Conservation (phyloP, 192 early-diverging fungal species). For the Rhizophlyctis rosea region DNA sequence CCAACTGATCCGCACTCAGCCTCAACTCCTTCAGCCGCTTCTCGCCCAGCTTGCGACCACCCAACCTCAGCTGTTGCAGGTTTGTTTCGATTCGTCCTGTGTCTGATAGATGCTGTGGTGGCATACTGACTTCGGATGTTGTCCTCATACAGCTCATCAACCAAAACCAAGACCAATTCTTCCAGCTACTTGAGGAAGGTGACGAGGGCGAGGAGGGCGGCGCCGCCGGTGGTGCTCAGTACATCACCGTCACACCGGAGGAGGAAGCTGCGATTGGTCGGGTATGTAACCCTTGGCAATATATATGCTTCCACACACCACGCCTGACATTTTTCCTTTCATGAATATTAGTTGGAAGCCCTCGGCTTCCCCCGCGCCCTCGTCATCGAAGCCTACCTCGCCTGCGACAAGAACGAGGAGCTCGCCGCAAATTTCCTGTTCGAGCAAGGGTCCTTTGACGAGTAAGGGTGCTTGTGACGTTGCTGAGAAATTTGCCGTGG, state of each 20-base stretch:
- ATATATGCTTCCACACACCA: not conserved
- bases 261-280: slow-evolving; percentile 88
- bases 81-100: slow-evolving; percentile 1
- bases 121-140: slow-evolving; percentile 1
- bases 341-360: slow-evolving; percentile 59
- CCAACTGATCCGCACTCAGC: slow-evolving; percentile 80
- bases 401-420: slow-evolving; percentile 98
- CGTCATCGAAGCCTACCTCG: slow-evolving; percentile 91
- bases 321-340: not conserved
- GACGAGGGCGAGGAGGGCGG: slow-evolving; percentile 56
- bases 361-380: slow-evolving; percentile 81
- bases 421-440: slow-evolving; percentile 95
- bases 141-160: slow-evolving; percentile 50
- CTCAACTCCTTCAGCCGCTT: slow-evolving; percentile 80
- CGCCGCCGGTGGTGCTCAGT: slow-evolving; percentile 39
- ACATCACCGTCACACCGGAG: slow-evolving; percentile 80
- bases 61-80: slow-evolving; percentile 79
- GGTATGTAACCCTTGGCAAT: slow-evolving; percentile 38
- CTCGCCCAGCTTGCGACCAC: slow-evolving; percentile 77
- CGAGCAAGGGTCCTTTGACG: no score
- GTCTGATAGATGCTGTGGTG: no score
- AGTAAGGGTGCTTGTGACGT: no score
- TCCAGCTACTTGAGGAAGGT: slow-evolving; percentile 60
- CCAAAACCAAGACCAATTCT: slow-evolving; percentile 73
- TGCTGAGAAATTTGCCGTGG: no score